phyloP scores from a whole-genome alignment of 164 flowering plant species.

The Nymphaea thermarum region DNA sequence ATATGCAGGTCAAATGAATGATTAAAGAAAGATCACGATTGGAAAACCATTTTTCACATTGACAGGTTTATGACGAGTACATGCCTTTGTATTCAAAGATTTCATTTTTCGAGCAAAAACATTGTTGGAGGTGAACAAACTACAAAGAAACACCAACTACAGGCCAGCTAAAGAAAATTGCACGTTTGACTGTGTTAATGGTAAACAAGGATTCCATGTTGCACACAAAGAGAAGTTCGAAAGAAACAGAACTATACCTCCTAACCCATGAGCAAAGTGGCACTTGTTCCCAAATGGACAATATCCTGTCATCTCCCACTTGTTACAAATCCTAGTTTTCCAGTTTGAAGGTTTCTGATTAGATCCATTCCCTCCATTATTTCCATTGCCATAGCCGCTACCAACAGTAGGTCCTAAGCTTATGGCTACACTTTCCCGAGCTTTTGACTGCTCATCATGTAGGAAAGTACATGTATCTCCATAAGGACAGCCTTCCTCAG shows the following conservation, averaged over 20 bases:
- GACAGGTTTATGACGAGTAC: too few species aligned
- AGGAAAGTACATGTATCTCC: constrained; percentile 87
- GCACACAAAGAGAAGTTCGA: background rate
- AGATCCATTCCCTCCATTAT: constrained; percentile 17
- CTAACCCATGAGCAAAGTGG: constrained; percentile 94
- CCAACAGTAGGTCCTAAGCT: constrained; percentile 71
- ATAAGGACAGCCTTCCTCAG: constrained; percentile 97
- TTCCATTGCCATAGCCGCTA: constrained; percentile 36
- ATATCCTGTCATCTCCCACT: constrained; percentile 96
- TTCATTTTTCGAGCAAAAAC: too few species aligned
- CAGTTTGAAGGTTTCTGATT: constrained; percentile 87
- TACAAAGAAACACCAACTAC: too few species aligned
- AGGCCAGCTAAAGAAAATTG: too few species aligned
- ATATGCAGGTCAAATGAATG: too few species aligned
- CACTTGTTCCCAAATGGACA: constrained; percentile 98
- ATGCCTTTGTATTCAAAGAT: too few species aligned
- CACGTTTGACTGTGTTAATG: too few species aligned
- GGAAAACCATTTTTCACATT: too few species aligned
- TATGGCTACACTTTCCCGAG: constrained; percentile 91
- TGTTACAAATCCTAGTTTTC: constrained; percentile 97
- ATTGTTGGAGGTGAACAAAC: too few species aligned
- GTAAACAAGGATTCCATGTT: background rate
- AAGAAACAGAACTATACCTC: constrained; percentile 34
- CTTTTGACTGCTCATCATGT: constrained; percentile 89
- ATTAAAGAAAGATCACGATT: too few species aligned